Evolutionary conservation across 2,329 filamentous ascomycete genomes (phyloP).

Genomic region (Lasiodiplodia sp.): DNA sequence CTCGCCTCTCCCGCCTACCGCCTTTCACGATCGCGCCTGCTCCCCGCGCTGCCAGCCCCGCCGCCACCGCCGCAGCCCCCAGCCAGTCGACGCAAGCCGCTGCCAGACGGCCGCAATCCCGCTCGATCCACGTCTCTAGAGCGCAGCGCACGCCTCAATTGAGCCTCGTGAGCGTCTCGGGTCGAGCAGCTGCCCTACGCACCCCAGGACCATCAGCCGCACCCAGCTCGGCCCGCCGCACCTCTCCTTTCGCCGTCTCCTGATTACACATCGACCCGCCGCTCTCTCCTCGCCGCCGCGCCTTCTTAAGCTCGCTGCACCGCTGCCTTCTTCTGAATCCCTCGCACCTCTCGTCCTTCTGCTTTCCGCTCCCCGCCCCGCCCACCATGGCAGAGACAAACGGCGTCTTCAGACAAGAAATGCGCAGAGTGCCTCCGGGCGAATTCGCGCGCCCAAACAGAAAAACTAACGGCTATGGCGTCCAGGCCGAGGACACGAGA

Average conservation of each 20-base stretch:
- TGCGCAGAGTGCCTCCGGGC: conserved; percentile 50
- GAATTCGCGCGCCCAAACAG: conserved; percentile 54
- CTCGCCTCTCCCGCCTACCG: conserved; percentile 27
- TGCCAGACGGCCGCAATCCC: conserved; percentile 1
- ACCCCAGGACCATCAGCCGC: conserved; percentile 29
- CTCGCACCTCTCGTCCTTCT: conserved; percentile 1
- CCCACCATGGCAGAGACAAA: conserved; percentile 40
- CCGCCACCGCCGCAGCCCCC: not conserved
- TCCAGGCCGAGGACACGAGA: conserved; percentile 92
- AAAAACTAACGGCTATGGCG: conserved; percentile 68
- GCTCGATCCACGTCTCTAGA: conserved; percentile 1
- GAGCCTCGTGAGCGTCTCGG: conserved; percentile 20
- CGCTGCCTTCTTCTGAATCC: conserved; percentile 7
- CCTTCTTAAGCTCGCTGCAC: conserved; percentile 19
- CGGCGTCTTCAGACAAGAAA: conserved; percentile 48
- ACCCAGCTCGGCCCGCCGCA: conserved; percentile 29
- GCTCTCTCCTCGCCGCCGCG: conserved; percentile 24
- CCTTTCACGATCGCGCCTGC: conserved; percentile 27
- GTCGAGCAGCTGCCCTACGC: conserved; percentile 18
- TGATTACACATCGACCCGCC: conserved; percentile 27
- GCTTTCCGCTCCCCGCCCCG: not conserved
- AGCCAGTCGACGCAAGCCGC: not conserved
- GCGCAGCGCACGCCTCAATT: conserved; percentile 22
- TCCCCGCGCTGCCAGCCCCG: not conserved
- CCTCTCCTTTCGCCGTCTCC: conserved; percentile 28